Base-by-base conservation (phyloP, 345 rosid genomes). In the Gynandropsis gynandra region DNA sequence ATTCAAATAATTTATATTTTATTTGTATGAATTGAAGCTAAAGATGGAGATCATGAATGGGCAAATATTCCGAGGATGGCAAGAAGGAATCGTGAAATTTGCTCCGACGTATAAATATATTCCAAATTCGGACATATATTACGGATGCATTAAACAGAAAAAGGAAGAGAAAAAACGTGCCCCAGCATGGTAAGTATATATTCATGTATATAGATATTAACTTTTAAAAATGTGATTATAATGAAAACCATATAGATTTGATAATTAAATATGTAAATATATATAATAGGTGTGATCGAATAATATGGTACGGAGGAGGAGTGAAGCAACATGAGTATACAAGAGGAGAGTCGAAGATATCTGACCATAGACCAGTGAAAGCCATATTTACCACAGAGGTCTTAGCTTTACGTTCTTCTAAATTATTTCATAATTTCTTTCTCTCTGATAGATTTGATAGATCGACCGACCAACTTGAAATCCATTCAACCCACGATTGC, bases 341-440 rank as follows among this genome's bases (percentile, higher is more conserved):
- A 0, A 80, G 95, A 71, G 75, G 81, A 13, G 95, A 85, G 72
- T 69, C 65, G 16, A 80, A 72, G 5, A 66, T 82, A 35, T 85
- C 95, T 27, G 95, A 85, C 69, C 95, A 85, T 47, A 68, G 95
- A 64, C 94, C 87, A 3, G 93, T 87, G 24, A 78, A 77, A 68
- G 83, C 85, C 10, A 67, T 75, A 32, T 80, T 84, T 16, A 69
- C 74, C 1, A 59, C 76, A 16, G 67, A 87, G 63, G 78, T 80
- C 65, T 49, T 16, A 51, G 57, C 64, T 42, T 15, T 62, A 42
- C 42, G 19, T 9, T 13, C 56, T 18, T 12, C 68, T 4, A 61
- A 52, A 37, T 65, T 60, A 33, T 56, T 74, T 49, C 78, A 69
- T 62, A 61, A 71, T 42, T 56, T 79, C 20, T 77, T 80, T 46